Evolutionary conservation across 192 early-diverging fungal species (phyloP), one percentile per base, ranked within the genome.

Genomic region (Coemansia sp.): DNA sequence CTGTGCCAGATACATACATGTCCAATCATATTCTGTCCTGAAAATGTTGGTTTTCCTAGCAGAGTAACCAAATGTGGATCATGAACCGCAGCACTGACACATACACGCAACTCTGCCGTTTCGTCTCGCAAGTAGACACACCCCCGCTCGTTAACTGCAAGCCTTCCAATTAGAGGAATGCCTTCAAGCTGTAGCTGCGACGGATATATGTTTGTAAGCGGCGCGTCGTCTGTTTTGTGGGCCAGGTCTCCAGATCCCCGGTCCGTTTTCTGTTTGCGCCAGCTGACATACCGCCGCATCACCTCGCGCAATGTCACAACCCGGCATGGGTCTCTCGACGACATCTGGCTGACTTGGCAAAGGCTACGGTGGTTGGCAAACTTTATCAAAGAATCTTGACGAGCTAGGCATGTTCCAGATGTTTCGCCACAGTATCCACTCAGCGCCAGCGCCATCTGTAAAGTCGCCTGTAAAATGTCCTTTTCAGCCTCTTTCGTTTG

Each of bases 1-100:
- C 38, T 49, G 28, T 37, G 64, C 75, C 75, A 78, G 10, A 53
- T 37, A 36, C 60, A 72, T 11, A 72, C 48, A 56, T 78, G 75
- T 2, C 75, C 75, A 15, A 72, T 36, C 5, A 72, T 25, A 5
- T 37, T 34, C 42, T 78, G 75, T 11, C 75, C 69, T 25, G 75
- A 26, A 52, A 72, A 78, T 22, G 23, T 5, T 22, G 50, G 23
- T 3, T 22, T 20, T 1, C 23, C 11, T 11, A 9, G 6, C 5
- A 14, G 21, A 21, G 12, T 25, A 22, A 7, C 50, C 22, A 22
- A 9, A 22, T 22, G 20, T 11, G 20, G 21, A 11, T 52, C 50
- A 52, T 11, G 20, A 52, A 14, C 22, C 23, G 23, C 22, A 44
- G 58, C 58, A 15, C 47, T 28, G 4, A 65, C 65, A 37, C 65